Evolutionary conservation across 176 grass and related monocot species (phyloP).

Genomic region (Stipa capillata): DNA sequence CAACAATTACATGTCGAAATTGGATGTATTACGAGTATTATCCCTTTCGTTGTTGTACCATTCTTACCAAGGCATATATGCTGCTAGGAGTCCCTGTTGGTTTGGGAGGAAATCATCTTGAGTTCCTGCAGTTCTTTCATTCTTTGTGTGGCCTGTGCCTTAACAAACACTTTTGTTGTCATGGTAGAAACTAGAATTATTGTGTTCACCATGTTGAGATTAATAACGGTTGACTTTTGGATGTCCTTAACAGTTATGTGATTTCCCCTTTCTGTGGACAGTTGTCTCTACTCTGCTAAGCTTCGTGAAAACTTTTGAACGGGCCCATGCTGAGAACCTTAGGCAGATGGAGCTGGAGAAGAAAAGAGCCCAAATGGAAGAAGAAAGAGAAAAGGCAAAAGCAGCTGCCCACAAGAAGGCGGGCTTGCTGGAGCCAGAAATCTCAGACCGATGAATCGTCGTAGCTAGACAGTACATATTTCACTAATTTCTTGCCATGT

Average conservation of each 20-base stretch:
- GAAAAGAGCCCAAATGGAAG: slow-evolving; percentile 57
- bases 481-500: background rate
- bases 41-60: background rate
- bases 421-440: background rate
- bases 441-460: background rate
- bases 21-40: background rate
- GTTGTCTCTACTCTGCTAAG: slow-evolving; percentile 66
- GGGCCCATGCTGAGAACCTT: slow-evolving; percentile 57
- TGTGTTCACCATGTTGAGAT: background rate
- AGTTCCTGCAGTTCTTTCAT: background rate
- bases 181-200: slow-evolving; percentile 2
- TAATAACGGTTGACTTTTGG: background rate
- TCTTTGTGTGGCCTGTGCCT: background rate
- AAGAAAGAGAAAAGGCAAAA: slow-evolving; percentile 45
- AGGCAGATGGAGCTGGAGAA: slow-evolving; percentile 62
- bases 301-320: slow-evolving; percentile 71
- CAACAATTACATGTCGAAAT: background rate
- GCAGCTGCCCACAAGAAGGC: slow-evolving; percentile 13
- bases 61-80: background rate
- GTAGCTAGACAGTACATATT: background rate
- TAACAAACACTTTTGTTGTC: background rate
- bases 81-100: background rate
- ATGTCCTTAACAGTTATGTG: background rate
- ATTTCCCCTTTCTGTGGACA: slow-evolving; percentile 18
- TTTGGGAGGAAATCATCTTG: background rate